Conservation (phyloP, 306 rosid species). For the Corylus avellana region DNA sequence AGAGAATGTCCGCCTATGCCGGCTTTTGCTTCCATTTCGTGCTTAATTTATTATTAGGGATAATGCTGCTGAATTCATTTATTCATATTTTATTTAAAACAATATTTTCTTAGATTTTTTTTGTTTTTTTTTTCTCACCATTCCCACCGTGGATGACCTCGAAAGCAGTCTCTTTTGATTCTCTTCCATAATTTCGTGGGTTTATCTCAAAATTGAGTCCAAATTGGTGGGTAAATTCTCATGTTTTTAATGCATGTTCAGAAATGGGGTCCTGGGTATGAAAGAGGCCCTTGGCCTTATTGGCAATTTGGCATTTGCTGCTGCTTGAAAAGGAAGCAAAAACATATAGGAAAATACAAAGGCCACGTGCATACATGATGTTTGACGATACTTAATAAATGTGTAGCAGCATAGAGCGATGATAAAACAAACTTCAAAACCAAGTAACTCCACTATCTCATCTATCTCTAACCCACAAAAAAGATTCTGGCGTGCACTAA, state of each 20-base stretch:
- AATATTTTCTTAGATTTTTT: no score
- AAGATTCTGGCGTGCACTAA: constrained; percentile 81
- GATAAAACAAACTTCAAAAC: constrained; percentile 57
- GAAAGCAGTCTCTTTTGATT: no score
- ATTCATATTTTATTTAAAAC: constrained; percentile 23
- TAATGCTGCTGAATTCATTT: constrained; percentile 23
- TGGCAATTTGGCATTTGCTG: no score
- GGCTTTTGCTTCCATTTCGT: constrained; percentile 45
- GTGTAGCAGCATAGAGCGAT: background rate
- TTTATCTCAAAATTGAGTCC: background rate
- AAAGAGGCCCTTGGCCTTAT: no score
- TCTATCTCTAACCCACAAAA: constrained; percentile 30
- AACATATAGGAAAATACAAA: background rate
- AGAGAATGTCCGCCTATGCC: constrained; percentile 52
- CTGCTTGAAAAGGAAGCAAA: background rate
- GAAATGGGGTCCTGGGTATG: no score
- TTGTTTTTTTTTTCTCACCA: constrained; percentile 15
- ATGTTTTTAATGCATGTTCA: no score
- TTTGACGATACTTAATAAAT: constrained; percentile 24
- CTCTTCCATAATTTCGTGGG: background rate
- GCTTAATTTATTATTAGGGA: constrained; percentile 9
- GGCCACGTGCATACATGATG: constrained; percentile 47
- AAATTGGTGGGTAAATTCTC: no score
- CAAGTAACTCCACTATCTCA: constrained; percentile 62
- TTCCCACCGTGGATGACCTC: no score